Evolutionary conservation across 306 rosid species (phyloP).

Genomic region (Begonia loranthoides): DNA sequence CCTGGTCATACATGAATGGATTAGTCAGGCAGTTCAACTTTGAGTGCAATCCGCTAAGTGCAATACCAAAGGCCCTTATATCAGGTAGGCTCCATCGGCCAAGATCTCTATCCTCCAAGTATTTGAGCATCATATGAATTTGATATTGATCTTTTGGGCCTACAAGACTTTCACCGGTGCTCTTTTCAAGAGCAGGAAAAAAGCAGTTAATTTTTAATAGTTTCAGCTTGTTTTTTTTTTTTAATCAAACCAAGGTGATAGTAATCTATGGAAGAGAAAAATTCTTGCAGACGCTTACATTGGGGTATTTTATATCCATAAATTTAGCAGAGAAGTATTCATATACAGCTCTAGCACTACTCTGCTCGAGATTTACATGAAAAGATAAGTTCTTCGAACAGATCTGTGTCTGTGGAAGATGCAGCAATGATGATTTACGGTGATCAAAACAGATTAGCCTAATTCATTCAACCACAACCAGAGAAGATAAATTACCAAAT

Average conservation of each 20-base stretch:
- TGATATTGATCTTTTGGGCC: conserved; percentile 34
- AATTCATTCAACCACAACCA: conserved; percentile 7
- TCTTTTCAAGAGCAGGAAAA: conserved; percentile 18
- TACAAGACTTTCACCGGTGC: conserved; percentile 26
- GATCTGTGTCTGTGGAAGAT: conserved; percentile 26
- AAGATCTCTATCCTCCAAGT: conserved; percentile 68
- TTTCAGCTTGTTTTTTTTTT: no score
- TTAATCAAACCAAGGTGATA: no score
- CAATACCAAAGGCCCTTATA: conserved; percentile 44
- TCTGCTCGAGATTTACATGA: conserved; percentile 47
- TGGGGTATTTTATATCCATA: conserved; percentile 11
- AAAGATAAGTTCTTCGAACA: conserved; percentile 30
- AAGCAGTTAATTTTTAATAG: no score
- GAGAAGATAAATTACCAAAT: background rate
- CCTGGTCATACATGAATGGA: conserved; percentile 78
- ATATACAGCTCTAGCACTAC: conserved; percentile 68
- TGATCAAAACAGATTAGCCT: conserved; percentile 80
- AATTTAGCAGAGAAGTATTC: conserved; percentile 52
- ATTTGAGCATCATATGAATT: conserved; percentile 45
- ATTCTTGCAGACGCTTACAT: conserved; percentile 26
- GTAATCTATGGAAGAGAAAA: no score
- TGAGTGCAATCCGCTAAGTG: conserved; percentile 55
- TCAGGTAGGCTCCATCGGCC: conserved; percentile 47
- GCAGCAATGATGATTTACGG: conserved; percentile 38
- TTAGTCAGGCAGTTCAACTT: conserved; percentile 61